Evolutionary conservation across 768 basidiomycete genomes (phyloP), one percentile per base, ranked within the genome.

Genomic region (Cantharellus anzutake): DNA sequence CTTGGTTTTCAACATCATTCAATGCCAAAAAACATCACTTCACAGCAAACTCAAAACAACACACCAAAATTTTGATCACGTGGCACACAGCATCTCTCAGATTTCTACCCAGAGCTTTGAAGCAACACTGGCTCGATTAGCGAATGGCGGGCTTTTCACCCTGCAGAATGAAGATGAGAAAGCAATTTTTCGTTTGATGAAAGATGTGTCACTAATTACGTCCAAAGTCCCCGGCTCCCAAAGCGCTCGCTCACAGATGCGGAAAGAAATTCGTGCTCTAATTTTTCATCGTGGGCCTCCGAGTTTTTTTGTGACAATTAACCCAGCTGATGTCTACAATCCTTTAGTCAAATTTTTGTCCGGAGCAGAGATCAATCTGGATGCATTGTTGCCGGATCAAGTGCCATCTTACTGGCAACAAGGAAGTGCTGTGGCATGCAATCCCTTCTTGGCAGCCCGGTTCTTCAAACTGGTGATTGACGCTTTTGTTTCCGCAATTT

Each of bases 1-100:
- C 57, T 51, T 60, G 0, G 56, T 56, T 2, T 65, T 65, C 37
- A 67, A 65, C 41, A 65, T 67, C 0, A 35, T 67, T 4, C 67
- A 67, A 42, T 11, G 56, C 4, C 3, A 58, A 14, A 39, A 44
- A n/a, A 56, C 59, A 42, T 14, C 53, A 38, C 37, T 51, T 16
- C 39, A 64, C 35, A 56, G 57, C 2, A 53, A 62, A 37, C 53
- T 65, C 14, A 63, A 59, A 38, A 58, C 62, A 7, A 34, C 5
- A 14, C 48, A 51, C 50, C 5, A 34, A 16, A 4, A 41, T 5
- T 64, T 66, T 40, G 37, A 44, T 2, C 39, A 34, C 7, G 35
- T 63, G 52, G 57, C 62, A 1, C 5, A 41, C 7, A 51, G 57
- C 3, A 34, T 67, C 14, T 61, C 51, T 2, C 16, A 40, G 14